Percentiles rank a stretch among this genome's conserved stretches.
Evolutionary conservation across 2,329 filamentous ascomycete species (phyloP).

Genomic region (Diaporthe eres): DNA sequence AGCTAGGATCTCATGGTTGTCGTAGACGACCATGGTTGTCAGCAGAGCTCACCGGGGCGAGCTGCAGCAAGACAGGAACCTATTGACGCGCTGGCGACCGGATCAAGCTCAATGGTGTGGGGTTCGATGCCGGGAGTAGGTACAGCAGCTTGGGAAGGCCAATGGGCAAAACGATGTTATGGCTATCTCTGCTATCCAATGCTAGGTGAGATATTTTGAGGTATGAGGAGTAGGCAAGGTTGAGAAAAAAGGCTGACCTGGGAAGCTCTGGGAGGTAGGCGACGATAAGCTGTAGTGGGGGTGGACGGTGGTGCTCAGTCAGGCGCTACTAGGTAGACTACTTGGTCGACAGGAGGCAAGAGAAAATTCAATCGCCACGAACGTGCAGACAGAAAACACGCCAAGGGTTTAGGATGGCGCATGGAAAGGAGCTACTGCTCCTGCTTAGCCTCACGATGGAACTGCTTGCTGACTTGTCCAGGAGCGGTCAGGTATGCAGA

Average conservation of each 20-base stretch:
- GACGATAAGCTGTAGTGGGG: conserved; percentile 29
- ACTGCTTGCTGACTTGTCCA: conserved; percentile 30
- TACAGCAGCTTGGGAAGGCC: background rate
- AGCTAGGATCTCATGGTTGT: conserved; percentile 88
- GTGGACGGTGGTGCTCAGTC: background rate
- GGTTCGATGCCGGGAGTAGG: background rate
- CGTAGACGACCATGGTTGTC: conserved; percentile 85
- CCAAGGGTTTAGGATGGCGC: conserved; percentile 27
- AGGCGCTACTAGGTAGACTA: background rate
- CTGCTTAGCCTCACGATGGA: conserved; percentile 27
- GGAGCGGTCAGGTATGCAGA: conserved; percentile 30
- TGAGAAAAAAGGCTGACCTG: conserved; percentile 15
- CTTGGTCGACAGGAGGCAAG: background rate
- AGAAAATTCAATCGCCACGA: conserved; percentile 21
- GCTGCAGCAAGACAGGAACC: background rate
- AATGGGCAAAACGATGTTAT: background rate
- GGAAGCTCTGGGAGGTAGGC: conserved; percentile 8
- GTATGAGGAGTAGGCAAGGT: conserved; percentile 17
- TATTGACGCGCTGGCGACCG: background rate
- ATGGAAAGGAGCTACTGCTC: conserved; percentile 3
- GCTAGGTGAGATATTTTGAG: conserved; percentile 10
- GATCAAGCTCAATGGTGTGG: background rate
- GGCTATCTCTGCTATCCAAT: conserved; percentile 6
- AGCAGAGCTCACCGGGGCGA: conserved; percentile 20
- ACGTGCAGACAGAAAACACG: conserved; percentile 18